Conservation (phyloP, 2,329 filamentous ascomycete species). For the Fusarium multiceps region DNA sequence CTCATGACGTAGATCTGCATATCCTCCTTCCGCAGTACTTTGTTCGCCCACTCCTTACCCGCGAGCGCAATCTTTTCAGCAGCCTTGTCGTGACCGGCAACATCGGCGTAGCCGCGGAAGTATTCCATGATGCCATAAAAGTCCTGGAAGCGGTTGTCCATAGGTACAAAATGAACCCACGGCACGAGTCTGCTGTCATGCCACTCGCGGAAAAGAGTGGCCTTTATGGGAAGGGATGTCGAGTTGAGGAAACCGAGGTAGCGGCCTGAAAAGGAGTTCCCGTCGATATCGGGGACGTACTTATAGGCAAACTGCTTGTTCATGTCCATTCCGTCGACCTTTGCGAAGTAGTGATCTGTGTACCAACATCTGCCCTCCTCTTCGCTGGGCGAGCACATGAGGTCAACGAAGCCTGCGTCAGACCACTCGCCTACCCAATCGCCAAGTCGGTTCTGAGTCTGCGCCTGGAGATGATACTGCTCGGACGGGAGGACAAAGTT, state of each 20-base stretch:
- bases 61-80: conserved; percentile 73
- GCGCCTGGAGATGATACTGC: conserved; percentile 61
- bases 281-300: conserved; percentile 81
- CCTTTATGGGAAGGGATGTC: conserved; percentile 79
- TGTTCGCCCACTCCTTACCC: conserved; percentile 75
- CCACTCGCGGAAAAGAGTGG: conserved; percentile 83
- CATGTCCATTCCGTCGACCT: conserved; percentile 56
- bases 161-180: conserved; percentile 85
- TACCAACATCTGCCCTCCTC: conserved; percentile 59
- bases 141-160: conserved; percentile 79
- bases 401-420: conserved; percentile 64
- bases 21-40: conserved; percentile 75
- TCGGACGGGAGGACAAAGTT: conserved; percentile 66
- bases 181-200: conserved; percentile 78
- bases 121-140: conserved; percentile 80
- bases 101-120: conserved; percentile 70
- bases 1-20: conserved; percentile 78
- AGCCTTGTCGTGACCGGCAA: conserved; percentile 63
- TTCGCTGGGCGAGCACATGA: conserved; percentile 60
- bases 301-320: conserved; percentile 70
- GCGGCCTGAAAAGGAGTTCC: conserved; percentile 76
- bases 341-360: conserved; percentile 59
- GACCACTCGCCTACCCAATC: conserved; percentile 63
- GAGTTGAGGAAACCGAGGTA: conserved; percentile 77
- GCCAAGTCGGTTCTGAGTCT: conserved; percentile 57